phyloP scores from a whole-genome alignment of 352 stramenopile genomes.

The Thalassiosira exigua region DNA sequence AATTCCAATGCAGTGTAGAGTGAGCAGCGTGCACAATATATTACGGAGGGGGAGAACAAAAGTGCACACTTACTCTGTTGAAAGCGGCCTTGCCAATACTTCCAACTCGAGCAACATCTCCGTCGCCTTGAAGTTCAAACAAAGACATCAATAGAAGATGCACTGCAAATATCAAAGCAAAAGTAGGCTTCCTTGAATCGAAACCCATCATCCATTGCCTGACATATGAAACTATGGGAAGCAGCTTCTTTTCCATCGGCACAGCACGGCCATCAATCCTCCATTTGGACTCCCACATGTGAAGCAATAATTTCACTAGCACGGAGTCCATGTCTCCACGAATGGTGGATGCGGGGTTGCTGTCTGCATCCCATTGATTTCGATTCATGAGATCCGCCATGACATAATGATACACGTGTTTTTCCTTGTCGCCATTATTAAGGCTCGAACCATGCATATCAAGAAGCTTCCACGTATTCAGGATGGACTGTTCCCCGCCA shows the following conservation, averaged over 20 bases:
- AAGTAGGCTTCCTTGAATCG: constrained; percentile 3
- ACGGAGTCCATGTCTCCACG: constrained; percentile 7
- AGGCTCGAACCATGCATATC: background rate
- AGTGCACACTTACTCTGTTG: too few species aligned
- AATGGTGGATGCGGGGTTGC: constrained; percentile 11
- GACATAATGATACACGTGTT: background rate
- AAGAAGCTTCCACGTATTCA: constrained; percentile 17
- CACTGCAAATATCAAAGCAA: constrained; percentile 9
- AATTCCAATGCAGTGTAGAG: too few species aligned
- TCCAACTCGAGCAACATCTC: constrained; percentile 1
- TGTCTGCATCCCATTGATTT: constrained; percentile 3
- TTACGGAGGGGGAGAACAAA: too few species aligned
- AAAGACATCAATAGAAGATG: constrained; percentile 16
- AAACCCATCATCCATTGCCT: background rate
- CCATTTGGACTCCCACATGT: constrained; percentile 3
- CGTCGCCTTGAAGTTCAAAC: constrained; percentile 23
- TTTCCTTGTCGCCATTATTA: background rate
- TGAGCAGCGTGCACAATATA: too few species aligned
- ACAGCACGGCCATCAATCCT: background rate
- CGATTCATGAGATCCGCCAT: background rate
- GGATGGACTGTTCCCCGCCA: constrained; percentile 7
- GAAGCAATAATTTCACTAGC: background rate
- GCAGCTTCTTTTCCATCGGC: background rate
- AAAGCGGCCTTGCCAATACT: background rate
- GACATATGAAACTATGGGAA: background rate